Percentiles rank a stretch among this genome's conserved stretches.
Conservation (phyloP, 768 basidiomycete genomes). For the Mycena olivaceomarginata region DNA sequence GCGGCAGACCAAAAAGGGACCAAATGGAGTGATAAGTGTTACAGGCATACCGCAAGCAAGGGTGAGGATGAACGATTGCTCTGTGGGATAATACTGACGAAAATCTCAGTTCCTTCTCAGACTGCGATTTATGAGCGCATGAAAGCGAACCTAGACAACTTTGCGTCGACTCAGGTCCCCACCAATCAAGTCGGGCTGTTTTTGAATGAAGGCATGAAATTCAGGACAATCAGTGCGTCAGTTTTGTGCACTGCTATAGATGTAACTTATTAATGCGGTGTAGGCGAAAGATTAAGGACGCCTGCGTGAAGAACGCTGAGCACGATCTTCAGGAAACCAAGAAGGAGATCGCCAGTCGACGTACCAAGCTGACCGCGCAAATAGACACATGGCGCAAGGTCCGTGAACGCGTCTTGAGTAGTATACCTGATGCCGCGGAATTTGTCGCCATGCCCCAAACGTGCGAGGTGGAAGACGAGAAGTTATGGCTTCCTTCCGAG, state of each 20-base stretch:
- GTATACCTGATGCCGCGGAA: not conserved
- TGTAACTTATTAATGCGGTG: not conserved
- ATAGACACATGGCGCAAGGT: not conserved
- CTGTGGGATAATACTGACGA: not conserved
- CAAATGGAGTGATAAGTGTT: not conserved
- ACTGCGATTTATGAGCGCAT: constrained; percentile 10
- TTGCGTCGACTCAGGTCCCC: constrained; percentile 15
- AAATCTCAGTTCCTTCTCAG: constrained; percentile 5
- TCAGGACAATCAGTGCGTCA: constrained; percentile 2
- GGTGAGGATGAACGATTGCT: not conserved
- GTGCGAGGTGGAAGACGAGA: constrained; percentile 5
- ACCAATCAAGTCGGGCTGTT: not conserved
- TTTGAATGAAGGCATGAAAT: constrained; percentile 3
- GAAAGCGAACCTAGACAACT: not conserved
- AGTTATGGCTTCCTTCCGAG: not conserved
- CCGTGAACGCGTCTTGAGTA: not conserved
- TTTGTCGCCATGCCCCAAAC: not conserved
- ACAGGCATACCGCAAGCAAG: constrained; percentile 6
- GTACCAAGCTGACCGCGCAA: not conserved
- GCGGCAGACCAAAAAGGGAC: not conserved
- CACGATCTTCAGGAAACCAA: too few species aligned
- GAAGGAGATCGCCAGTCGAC: too few species aligned
- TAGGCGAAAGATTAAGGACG: not conserved
- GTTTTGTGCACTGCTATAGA: not conserved
- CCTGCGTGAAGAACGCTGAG: too few species aligned